Conservation (phyloP, 164 flowering plant genomes). For the Magnolia sinica region DNA sequence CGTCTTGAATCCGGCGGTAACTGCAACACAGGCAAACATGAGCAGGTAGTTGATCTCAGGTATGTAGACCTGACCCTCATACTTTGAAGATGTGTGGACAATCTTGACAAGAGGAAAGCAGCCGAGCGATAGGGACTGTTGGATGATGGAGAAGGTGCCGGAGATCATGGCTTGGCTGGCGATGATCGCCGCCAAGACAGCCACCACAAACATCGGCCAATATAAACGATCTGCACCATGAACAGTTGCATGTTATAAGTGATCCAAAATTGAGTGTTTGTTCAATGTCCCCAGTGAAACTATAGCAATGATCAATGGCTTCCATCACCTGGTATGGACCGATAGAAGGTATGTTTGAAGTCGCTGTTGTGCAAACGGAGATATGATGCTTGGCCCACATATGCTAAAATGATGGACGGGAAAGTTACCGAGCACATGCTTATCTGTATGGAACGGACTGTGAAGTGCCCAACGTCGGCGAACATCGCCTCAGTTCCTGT, state of each 20-base stretch:
- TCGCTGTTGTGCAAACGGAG: constrained; percentile 38
- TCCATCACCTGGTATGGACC: constrained; percentile 54
- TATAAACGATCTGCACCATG: constrained; percentile 10
- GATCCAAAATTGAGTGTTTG: background rate
- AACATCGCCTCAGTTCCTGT: constrained; percentile 75
- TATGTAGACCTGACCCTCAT: constrained; percentile 36
- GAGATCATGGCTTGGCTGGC: constrained; percentile 47
- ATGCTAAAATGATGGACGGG: constrained; percentile 58
- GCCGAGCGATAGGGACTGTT: constrained; percentile 55
- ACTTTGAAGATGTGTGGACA: constrained; percentile 52
- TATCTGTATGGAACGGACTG: constrained; percentile 60
- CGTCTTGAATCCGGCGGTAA: background rate
- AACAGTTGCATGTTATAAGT: background rate
- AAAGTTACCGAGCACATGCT: constrained; percentile 50
- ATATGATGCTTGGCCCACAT: constrained; percentile 67
- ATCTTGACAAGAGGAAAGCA: constrained; percentile 62
- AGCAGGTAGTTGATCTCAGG: constrained; percentile 58
- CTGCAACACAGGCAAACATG: constrained; percentile 20
- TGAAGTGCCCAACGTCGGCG: constrained; percentile 78
- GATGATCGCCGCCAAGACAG: constrained; percentile 18
- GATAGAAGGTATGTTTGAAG: constrained; percentile 46
- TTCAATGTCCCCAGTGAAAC: too few species aligned
- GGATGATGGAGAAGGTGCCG: constrained; percentile 55
- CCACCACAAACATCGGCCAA: constrained; percentile 24
- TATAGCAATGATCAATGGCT: background rate